Conservation (phyloP, 75 land plant genomes). For the Picea sitchensis region DNA sequence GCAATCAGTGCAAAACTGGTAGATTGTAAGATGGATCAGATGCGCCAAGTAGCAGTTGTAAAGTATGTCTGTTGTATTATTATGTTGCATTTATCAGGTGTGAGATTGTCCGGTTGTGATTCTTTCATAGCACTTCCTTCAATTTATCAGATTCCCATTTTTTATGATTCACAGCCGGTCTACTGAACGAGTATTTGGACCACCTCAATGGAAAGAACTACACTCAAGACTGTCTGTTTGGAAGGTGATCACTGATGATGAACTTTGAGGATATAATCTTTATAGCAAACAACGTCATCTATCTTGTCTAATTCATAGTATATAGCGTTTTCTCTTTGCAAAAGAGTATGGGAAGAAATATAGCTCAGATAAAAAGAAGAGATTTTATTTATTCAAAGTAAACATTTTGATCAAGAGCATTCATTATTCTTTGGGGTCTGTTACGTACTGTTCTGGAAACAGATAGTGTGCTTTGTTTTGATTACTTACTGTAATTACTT, state of each 20-base stretch:
- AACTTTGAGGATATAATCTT: background rate
- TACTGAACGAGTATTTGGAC: conserved; percentile 82
- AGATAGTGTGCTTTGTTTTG: background rate
- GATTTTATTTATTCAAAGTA: background rate
- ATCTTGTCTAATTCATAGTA: background rate
- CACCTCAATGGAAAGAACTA: conserved; percentile 69
- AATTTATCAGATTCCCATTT: background rate
- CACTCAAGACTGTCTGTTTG: conserved; percentile 65
- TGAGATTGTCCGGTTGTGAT: background rate
- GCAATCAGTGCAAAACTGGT: conserved; percentile 81
- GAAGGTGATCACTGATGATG: conserved; percentile 60
- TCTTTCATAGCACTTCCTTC: background rate
- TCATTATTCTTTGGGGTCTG: background rate
- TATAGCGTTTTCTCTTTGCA: background rate
- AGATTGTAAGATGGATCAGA: conserved; percentile 97
- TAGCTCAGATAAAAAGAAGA: background rate
- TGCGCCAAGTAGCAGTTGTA: conserved; percentile 75
- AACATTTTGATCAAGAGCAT: background rate
- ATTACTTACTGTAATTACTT: background rate
- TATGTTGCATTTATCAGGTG: background rate
- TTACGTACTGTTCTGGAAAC: background rate
- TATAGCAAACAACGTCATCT: background rate
- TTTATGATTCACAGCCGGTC: conserved; percentile 52
- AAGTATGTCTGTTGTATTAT: conserved; percentile 33
- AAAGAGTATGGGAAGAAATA: conserved; percentile 1